A percentile compares a stretch with the other conserved stretches of the same genome.
phyloP scores from a whole-genome alignment of 352 stramenopile genomes.

The Pythium insidiosum region DNA sequence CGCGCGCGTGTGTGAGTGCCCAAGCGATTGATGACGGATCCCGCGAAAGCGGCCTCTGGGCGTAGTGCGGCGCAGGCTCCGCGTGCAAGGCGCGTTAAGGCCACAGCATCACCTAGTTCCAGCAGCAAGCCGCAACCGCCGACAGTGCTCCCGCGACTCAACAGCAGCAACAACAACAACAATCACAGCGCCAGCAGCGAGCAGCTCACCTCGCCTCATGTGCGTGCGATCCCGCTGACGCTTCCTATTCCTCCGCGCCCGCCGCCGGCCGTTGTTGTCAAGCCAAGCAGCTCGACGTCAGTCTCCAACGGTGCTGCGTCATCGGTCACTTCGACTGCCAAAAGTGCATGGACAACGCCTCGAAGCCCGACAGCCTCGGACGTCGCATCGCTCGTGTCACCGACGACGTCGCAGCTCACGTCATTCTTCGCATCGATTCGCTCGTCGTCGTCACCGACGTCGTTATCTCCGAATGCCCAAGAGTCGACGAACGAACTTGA shows the following conservation, averaged over 20 bases:
- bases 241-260: slow-evolving; percentile 1
- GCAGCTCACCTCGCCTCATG: slow-evolving; percentile 13
- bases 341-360: slow-evolving; percentile 45
- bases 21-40: too few relatives aligned
- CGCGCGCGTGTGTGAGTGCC: too few relatives aligned
- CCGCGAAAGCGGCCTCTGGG: too few relatives aligned
- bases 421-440: too few relatives aligned
- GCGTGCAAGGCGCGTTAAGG: too few relatives aligned
- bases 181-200: slow-evolving; percentile 9
- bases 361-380: slow-evolving; percentile 18
- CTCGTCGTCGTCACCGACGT: too few relatives aligned
- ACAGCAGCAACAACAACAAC: slow-evolving; percentile 6
- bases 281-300: slow-evolving; percentile 5
- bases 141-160: not conserved
- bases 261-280: slow-evolving; percentile 1
- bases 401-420: too few relatives aligned
- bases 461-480: too few relatives aligned
- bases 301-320: slow-evolving; percentile 13
- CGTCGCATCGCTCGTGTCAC: slow-evolving; percentile 25
- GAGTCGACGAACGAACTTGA: too few relatives aligned
- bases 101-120: too few relatives aligned
- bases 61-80: too few relatives aligned
- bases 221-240: slow-evolving; percentile 13
- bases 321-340: slow-evolving; percentile 7
- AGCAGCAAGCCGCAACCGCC: too few relatives aligned